A percentile compares a stretch with the other conserved stretches of the same genome.
Conservation (phyloP, 192 early-diverging fungal species). For the Gamsiella multidivaricata region DNA sequence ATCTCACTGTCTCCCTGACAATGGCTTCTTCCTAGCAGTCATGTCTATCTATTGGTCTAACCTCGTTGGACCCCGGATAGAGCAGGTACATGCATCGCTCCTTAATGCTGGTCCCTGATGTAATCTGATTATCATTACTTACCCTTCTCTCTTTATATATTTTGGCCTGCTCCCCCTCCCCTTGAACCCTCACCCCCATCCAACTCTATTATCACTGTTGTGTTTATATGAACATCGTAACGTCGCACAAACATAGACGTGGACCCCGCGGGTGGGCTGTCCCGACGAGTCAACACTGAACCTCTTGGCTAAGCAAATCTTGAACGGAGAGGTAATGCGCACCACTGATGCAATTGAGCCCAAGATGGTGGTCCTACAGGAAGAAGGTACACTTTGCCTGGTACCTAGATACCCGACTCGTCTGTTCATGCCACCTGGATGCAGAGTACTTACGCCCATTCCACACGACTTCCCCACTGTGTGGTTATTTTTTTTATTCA, state of each 20-base stretch:
- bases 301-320: conserved; percentile 59
- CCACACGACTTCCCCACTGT: too few relatives aligned
- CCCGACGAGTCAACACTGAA: conserved; percentile 50
- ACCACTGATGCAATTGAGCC: conserved; percentile 53
- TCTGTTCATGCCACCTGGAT: too few relatives aligned
- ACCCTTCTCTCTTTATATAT: background rate
- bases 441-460: too few relatives aligned
- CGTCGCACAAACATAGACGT: conserved; percentile 40
- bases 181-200: background rate
- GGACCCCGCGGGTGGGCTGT: conserved; percentile 48
- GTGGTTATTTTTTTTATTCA: conserved; percentile 8
- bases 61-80: conserved; percentile 63
- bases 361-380: conserved; percentile 61
- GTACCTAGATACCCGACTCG: too few relatives aligned
- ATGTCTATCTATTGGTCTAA: conserved; percentile 67
- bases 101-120: conserved; percentile 30
- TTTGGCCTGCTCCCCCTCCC: background rate
- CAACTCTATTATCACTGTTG: conserved; percentile 5
- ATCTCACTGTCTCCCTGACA: conserved; percentile 55
- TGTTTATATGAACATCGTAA: conserved; percentile 21
- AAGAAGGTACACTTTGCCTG: conserved; percentile 39
- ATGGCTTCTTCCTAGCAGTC: conserved; percentile 63
- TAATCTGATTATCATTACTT: conserved; percentile 9
- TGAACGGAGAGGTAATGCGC: conserved; percentile 65
- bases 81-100: conserved; percentile 43